A percentile compares a stretch with the other conserved stretches of the same genome.
These are phyloP conservation scores for Schoenoplectus triqueter DNA, from an alignment of 202 grass and related monocot species.

Conservation along the genomic window DNA sequence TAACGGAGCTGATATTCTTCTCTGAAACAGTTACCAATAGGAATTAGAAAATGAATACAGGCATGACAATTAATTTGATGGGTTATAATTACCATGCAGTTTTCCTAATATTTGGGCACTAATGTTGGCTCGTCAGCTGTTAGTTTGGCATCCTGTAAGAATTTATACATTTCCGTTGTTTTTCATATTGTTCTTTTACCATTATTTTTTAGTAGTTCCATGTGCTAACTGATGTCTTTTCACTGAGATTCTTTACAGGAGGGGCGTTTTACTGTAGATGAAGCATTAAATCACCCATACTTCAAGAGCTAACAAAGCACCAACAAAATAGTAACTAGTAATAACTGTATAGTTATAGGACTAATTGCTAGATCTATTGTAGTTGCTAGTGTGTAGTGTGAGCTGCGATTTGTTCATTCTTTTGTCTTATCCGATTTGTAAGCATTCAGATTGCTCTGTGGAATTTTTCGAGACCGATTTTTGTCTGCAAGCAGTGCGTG, in stretches of 20 bases:
- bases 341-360: constrained; percentile 13
- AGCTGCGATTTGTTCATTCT: constrained; percentile 20
- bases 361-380: not conserved
- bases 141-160: constrained; percentile 96
- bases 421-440: not conserved
- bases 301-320: constrained; percentile 51
- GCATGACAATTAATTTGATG: constrained; percentile 33
- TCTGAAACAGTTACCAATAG: not conserved
- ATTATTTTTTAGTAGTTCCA: not conserved
- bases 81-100: constrained; percentile 49
- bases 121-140: constrained; percentile 78
- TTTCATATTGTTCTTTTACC: not conserved
- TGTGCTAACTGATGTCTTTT: not conserved
- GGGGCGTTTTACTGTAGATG: constrained; percentile 77
- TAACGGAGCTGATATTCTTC: not conserved
- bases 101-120: constrained; percentile 83
- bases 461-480: no score
- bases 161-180: constrained; percentile 9
- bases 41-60: not conserved
- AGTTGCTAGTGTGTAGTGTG: constrained; percentile 20
- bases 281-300: constrained; percentile 85
- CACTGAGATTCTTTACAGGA: constrained; percentile 53
- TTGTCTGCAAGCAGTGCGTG: no score
- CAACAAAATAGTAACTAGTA: not conserved
- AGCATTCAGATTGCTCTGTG: not conserved